Evolutionary conservation across 768 basidiomycete genomes (phyloP), one percentile per base, ranked within the genome.

Genomic region (Melanogaster broomeanus): DNA sequence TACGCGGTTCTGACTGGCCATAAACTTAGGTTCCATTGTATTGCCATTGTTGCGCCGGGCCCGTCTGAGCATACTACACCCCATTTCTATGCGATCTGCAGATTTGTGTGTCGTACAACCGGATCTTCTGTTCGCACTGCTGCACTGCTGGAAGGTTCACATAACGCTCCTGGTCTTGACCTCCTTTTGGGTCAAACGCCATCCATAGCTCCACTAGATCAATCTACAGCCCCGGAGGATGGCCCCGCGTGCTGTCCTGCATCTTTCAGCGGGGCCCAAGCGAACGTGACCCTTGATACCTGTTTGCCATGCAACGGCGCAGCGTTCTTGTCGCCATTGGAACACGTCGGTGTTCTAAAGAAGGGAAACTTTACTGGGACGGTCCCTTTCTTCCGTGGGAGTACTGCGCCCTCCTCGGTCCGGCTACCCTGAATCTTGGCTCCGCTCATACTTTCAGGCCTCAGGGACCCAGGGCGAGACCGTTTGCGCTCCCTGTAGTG

Each of bases 381-480:
- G 51, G 42, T 42, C 5, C 24, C 16, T 21, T 7, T 37, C 21
- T 39, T 16, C 34, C 53, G 54, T 60, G 59, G 22, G 55, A 53
- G 34, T 16, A 9, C 22, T 12, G 27, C 42, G 48, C 44, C 2
- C 33, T 16, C 6, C 40, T 10, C 59, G 49, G 58, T 2, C 53
- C 49, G 58, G 22, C 40, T 35, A 9, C 39, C 30, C 28, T 42
- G 19, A 13, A 24, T 6, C 40, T 41, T 41, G 40, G 13, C 6
- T 7, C 10, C 3, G 1, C 24, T 33, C 37, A n/a, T 31, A 38
- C 1, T 8, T 47, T 33, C 37, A n/a, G 30, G 34, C 1, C 11
- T 47, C 37, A 41, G 30, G 45, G 37, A 39, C 21, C 18, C 12
- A 8, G 46, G 45, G 37, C 48, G 37, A 48, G 50, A 39, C 30